Base-by-base conservation (phyloP, 31 red algal species). In the Bonnemaisonia californica region DNA sequence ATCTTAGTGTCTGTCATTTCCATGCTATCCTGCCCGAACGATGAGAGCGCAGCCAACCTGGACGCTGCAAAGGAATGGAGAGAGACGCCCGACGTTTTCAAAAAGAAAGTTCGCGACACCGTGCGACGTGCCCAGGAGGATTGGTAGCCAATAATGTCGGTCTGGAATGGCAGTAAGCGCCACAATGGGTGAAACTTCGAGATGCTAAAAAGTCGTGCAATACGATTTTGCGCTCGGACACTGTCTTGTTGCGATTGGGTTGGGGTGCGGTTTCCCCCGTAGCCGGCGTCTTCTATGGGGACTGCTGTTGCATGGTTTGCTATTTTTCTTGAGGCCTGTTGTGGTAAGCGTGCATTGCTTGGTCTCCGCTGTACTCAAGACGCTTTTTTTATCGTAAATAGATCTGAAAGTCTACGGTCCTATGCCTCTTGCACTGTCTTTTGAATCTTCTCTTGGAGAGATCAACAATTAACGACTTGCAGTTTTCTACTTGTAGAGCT, bases 51-150 rank as follows among this genome's bases (percentile, higher is more conserved):
- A 16, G 97, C 97, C 31, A 99, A 99, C 65, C 58, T 99, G 7
- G 97, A 99, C 62, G 97, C 97, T 2, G 97, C 97, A 18, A 98
- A 98, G 77, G 88, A 98, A 73, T 94, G 90, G 95, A 71, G 95
- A 85, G 90, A 93, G 31, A 88, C 84, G 9, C 85, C 76, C 29
- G 86, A 93, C 41, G 71, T 88, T 57, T 98, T 98, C 81, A 93
- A 93, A 71, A 98, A 91, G 87, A 98, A 94, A 84, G 95, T 98
- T 31, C 82, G 86, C 41, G 84, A 92, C 36, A 93, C 90, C 16
- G 95, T 98, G 34, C 76, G 91, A 38, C 84, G 88, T 48, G 89
- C 91, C 1, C 94, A 90, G 68, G 94, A 97, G 81, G 94, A 93
- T 54, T 83, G 82, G 93, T 89, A 76, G 83, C 57, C 16, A 4